A percentile compares a stretch with the other conserved stretches of the same genome.
phyloP scores from a whole-genome alignment of 768 basidiomycete genomes.

The Pulveroboletus frians region DNA sequence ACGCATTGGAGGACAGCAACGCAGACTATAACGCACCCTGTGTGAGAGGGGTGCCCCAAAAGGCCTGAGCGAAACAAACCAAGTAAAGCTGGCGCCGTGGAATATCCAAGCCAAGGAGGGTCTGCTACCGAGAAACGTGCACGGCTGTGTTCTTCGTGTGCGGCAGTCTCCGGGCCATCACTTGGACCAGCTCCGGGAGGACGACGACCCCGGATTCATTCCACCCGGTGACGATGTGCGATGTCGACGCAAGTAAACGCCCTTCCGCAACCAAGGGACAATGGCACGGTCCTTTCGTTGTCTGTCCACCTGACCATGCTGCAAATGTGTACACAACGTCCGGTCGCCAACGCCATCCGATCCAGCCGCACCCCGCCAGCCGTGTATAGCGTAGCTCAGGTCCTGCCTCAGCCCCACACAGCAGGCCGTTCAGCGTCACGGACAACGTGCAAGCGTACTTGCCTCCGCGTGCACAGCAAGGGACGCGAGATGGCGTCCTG shows the following conservation, averaged over 20 bases:
- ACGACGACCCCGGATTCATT: not conserved
- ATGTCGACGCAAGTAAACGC: not conserved
- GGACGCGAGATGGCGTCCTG: not conserved
- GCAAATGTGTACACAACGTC: too few relatives aligned
- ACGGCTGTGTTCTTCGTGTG: not conserved
- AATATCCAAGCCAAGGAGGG: constrained; percentile 12
- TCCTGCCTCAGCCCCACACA: too few relatives aligned
- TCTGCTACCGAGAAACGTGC: constrained; percentile 20
- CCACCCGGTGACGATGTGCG: not conserved
- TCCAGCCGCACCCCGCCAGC: not conserved
- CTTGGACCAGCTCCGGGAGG: too few relatives aligned
- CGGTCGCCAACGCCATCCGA: not conserved
- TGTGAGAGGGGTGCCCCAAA: not conserved
- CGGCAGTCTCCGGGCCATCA: too few relatives aligned
- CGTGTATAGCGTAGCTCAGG: too few relatives aligned
- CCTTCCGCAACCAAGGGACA: not conserved
- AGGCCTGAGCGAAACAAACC: not conserved
- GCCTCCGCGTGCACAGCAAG: constrained; percentile 10
- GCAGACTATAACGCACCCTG: too few relatives aligned
- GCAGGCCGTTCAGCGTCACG: constrained; percentile 1
- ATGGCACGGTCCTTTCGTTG: not conserved
- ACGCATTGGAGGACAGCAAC: too few relatives aligned
- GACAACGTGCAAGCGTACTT: constrained; percentile 6
- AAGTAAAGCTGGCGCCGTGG: not conserved
- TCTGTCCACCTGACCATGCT: too few relatives aligned